Evolutionary conservation across 805 yeast genomes (phyloP), one percentile per base, ranked within the genome.

Genomic region (Kluyveromyces nonfermentans): DNA sequence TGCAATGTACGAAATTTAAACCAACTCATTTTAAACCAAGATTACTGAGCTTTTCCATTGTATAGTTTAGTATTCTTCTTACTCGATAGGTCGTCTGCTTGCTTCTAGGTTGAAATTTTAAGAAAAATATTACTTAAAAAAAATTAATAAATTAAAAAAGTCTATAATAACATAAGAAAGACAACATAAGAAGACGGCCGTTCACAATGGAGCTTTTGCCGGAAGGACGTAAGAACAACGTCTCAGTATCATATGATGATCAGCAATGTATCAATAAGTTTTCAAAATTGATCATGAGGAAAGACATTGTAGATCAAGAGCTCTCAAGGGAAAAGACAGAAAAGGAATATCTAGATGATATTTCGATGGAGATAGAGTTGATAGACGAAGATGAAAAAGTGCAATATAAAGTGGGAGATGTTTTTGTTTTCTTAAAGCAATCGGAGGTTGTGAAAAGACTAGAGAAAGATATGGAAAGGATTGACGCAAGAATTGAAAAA

Each of bases 231-330:
- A 56, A 60, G 48, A 69, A 69, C 46, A 63, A 56, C 38, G 62
- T 61, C 5, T 66, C 65, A 46, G 74, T 69, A 5, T 57, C 66
- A 5, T 61, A 57, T 35, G 85, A 77, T 46, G 97, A 90, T 61
- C 98, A 90, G 67, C 80, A 84, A 59, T 77, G 77, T 58, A 90
- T 90, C 68, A 93, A 90, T 64, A 78, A 78, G 60, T 90, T 93
- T 59, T 85, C 96, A 14, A 83, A 88, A 37, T 70, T 88, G 49
- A 85, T 88, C 47, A 70, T 80, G 50, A 78, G 81, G 47, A 80
- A 82, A 51, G 87, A 85, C 50, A 71, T 71, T 16, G 60, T 80
- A 12, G 68, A 72, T 28, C 72, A 64, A 16, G 72, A 72, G 40
- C 67, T 84, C 31, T 65, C 68, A 17, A 64, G 65, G 43, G 68